Base-by-base conservation (phyloP, 2,329 filamentous ascomycete genomes). In the Aspergillus fructus region DNA sequence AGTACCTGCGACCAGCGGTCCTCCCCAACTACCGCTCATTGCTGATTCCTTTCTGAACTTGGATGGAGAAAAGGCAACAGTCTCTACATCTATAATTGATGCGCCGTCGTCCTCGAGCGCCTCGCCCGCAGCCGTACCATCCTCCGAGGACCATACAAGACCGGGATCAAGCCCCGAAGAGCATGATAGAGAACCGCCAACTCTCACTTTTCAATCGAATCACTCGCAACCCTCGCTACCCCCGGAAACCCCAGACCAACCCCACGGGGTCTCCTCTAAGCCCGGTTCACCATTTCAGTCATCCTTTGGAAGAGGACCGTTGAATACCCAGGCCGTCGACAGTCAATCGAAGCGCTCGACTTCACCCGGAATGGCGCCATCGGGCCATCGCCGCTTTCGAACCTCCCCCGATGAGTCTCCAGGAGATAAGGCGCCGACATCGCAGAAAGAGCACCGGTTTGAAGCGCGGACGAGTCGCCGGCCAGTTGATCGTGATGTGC, bases 241-340 rank as follows among this genome's bases (percentile, higher is more conserved):
- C 4, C 55, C 56, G 9, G 55, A 59, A 30, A 67, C 60, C 41
- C 53, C 62, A 17, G 66, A 71, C 17, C 64, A 65, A 43, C 63
- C 62, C n/a, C 67, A 74, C 46, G 56, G 56, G 33, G 67, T 71
- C 17, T 62, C 65, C 7, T 67, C 62, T 13, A 74, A 74, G 58
- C 62, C 69, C 17, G 70, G 54, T 45, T 75, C 74, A 5, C 71
- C 73, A 4, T 76, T 74, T 59, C 68, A 69, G 42, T 64, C 68
- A 19, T 71, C 71, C 2, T 70, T 75, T 55, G 71, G 70, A 8
- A 74, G 71, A 56, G 64, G 65, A n/a, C 40, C 64, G 12, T 59
- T 67, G 33, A 66, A 56, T 46, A 37, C 67, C 1, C 65, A 67
- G 43, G 46, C 64, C 9, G 50, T 58, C 3, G 71, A 72, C 6